Evolutionary conservation across 2,329 filamentous ascomycete species (phyloP).

Genomic region (Colletotrichum musae): DNA sequence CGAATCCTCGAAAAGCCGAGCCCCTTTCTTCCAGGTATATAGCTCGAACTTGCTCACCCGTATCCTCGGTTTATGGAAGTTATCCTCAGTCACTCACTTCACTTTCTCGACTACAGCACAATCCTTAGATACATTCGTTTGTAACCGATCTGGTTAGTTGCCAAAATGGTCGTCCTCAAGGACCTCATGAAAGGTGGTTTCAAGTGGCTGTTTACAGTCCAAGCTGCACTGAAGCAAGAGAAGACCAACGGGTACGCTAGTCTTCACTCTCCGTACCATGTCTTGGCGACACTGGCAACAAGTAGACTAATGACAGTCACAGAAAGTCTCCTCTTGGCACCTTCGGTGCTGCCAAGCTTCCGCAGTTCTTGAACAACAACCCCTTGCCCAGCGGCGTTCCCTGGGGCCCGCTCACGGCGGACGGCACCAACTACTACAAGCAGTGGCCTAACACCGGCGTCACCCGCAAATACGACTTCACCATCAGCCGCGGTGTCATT

Average conservation of each 20-base stretch:
- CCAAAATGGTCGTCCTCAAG: constrained; percentile 46
- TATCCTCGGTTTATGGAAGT: background rate
- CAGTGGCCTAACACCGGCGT: constrained; percentile 67
- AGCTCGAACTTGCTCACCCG: constrained; percentile 29
- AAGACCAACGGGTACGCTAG: constrained; percentile 56
- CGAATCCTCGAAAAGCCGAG: background rate
- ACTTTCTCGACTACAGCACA: constrained; percentile 3
- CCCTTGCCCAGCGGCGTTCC: constrained; percentile 64
- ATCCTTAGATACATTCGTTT: constrained; percentile 23
- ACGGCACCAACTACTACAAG: constrained; percentile 64
- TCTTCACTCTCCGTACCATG: too few relatives aligned
- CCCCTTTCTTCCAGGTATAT: constrained; percentile 19
- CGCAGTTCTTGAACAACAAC: constrained; percentile 63
- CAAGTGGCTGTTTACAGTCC: constrained; percentile 43
- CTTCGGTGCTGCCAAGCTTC: constrained; percentile 53
- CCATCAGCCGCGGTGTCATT: constrained; percentile 63
- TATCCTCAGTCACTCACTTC: constrained; percentile 28
- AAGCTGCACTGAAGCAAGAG: constrained; percentile 48
- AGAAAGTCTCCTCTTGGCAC: constrained; percentile 60
- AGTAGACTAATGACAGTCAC: constrained; percentile 28
- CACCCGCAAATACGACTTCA: constrained; percentile 69
- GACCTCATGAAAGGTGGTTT: constrained; percentile 35
- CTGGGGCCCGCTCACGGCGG: constrained; percentile 63
- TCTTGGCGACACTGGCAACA: too few relatives aligned
- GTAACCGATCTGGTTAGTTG: constrained; percentile 14